These are phyloP conservation scores for Bryoglossum gracile DNA, from an alignment of 495 filamentous ascomycete species.

Conservation along the genomic window DNA sequence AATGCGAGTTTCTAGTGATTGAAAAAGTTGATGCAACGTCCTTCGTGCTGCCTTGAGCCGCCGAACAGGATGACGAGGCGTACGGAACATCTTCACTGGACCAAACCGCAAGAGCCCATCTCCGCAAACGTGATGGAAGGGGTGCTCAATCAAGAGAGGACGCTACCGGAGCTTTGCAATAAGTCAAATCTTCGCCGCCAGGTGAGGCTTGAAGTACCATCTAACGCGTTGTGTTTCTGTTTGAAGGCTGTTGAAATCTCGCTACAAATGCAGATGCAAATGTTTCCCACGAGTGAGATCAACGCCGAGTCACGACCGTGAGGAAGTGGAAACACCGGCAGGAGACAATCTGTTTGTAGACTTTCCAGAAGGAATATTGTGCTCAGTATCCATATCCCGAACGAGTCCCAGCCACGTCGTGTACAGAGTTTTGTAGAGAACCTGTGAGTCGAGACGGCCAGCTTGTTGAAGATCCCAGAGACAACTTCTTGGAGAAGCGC, in stretches of 20 bases:
- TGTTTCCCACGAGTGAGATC: conserved; percentile 41
- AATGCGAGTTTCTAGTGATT: conserved; percentile 30
- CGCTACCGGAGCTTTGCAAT: conserved; percentile 24
- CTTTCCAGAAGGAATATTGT: conserved; percentile 15
- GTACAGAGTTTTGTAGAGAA: conserved; percentile 23
- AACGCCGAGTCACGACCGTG: conserved; percentile 19
- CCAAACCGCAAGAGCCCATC: conserved; percentile 19
- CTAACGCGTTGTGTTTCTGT: conserved; percentile 20
- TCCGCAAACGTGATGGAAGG: conserved; percentile 12
- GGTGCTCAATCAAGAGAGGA: conserved; percentile 5
- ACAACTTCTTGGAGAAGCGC: conserved; percentile 23
- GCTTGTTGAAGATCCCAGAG: conserved; percentile 26
- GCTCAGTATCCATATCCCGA: conserved; percentile 21
- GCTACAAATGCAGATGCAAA: conserved; percentile 24
- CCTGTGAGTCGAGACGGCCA: conserved; percentile 12
- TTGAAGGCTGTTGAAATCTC: conserved; percentile 23
- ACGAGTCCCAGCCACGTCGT: conserved; percentile 11
- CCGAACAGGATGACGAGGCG: conserved; percentile 35
- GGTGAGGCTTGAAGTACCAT: conserved; percentile 15
- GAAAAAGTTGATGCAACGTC: conserved; percentile 37
- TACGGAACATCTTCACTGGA: conserved; percentile 34
- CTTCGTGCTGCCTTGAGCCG: conserved; percentile 21
- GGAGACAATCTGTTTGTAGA: conserved; percentile 25
- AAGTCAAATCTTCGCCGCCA: conserved; percentile 18
- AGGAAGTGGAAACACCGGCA: conserved; percentile 21